phyloP scores from a whole-genome alignment of 306 rosid species.

The Medicago ruthenica region DNA sequence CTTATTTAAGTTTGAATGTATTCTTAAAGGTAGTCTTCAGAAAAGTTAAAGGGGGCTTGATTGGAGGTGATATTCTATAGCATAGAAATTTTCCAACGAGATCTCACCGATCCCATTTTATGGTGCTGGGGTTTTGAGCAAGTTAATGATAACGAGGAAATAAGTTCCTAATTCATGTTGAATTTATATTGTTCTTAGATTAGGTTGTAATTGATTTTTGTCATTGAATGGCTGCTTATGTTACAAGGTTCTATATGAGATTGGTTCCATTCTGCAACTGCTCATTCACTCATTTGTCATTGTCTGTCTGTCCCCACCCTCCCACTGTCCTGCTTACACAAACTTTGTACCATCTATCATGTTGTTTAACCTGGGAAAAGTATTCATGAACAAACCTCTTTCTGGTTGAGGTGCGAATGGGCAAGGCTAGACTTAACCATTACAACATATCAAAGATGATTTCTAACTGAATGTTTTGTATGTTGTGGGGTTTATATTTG shows the following conservation, averaged over 20 bases:
- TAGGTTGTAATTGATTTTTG: slow-evolving; percentile 41
- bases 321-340: too few species aligned
- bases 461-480: background rate
- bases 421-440: background rate
- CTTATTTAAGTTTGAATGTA: slow-evolving; percentile 62
- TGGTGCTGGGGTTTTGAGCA: slow-evolving; percentile 54
- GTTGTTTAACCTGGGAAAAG: background rate
- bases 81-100: slow-evolving; percentile 42
- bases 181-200: slow-evolving; percentile 46
- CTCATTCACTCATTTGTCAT: background rate
- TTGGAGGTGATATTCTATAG: slow-evolving; percentile 43
- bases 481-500: background rate
- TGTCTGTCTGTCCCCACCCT: background rate
- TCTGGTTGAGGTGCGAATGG: background rate
- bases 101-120: slow-evolving; percentile 63
- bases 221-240: slow-evolving; percentile 40
- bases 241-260: slow-evolving; percentile 36
- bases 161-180: slow-evolving; percentile 53
- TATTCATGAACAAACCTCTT: background rate
- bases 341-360: background rate
- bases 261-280: slow-evolving; percentile 35
- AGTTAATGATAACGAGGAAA: slow-evolving; percentile 47
- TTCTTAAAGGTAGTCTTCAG: slow-evolving; percentile 48
- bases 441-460: background rate
- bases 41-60: slow-evolving; percentile 33